Evolutionary conservation across 2,329 filamentous ascomycete species (phyloP).

Genomic region (Nemania sp.): DNA sequence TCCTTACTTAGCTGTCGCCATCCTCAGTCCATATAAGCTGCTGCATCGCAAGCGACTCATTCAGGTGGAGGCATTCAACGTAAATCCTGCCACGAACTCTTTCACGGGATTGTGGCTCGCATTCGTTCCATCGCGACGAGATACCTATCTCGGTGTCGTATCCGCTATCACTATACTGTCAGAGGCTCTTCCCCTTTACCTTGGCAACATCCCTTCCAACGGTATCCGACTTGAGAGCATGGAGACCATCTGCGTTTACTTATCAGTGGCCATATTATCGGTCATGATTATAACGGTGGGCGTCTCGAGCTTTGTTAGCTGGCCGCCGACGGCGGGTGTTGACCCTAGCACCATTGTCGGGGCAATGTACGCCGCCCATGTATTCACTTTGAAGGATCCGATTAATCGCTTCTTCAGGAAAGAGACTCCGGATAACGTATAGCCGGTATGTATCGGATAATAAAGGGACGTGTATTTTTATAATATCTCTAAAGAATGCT

Average conservation of each 20-base stretch:
- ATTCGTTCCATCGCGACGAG: constrained; percentile 37
- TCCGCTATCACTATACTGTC: constrained; percentile 51
- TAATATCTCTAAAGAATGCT: neutral
- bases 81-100: constrained; percentile 50
- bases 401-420: constrained; percentile 8
- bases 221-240: constrained; percentile 46
- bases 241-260: constrained; percentile 47
- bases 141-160: constrained; percentile 48
- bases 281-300: constrained; percentile 50
- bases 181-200: constrained; percentile 55
- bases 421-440: constrained; percentile 2
- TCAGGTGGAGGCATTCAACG: constrained; percentile 43
- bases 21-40: constrained; percentile 50
- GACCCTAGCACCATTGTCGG: constrained; percentile 54
- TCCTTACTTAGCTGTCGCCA: constrained; percentile 49
- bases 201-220: constrained; percentile 55
- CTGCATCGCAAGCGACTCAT: constrained; percentile 44
- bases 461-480: neutral
- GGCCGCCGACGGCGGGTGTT: constrained; percentile 50
- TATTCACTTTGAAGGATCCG: neutral
- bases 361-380: constrained; percentile 46
- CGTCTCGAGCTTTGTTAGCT: constrained; percentile 47
- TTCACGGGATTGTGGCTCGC: constrained; percentile 50
- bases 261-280: constrained; percentile 46
- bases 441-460: neutral